A percentile compares a stretch with the other conserved stretches of the same genome.
phyloP scores from a whole-genome alignment of 345 rosid species.

The Erucastrum elatum region DNA sequence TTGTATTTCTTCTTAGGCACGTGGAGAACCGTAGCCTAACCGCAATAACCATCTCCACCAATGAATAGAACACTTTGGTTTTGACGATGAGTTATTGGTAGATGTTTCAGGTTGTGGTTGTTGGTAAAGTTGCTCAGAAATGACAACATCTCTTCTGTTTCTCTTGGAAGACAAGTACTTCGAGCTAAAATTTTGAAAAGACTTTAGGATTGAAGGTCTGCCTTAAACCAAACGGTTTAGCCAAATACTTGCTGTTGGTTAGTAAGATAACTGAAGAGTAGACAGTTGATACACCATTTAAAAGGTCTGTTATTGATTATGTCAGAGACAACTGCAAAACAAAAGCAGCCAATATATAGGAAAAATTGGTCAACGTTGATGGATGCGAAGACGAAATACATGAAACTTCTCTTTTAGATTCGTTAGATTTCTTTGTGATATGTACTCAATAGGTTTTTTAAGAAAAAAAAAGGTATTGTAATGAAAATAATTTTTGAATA shows the following conservation, averaged over 20 bases:
- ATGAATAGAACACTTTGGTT: conserved; percentile 79
- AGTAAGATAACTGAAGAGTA: conserved; percentile 48
- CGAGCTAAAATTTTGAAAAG: conserved; percentile 41
- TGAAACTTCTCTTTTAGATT: too few species aligned
- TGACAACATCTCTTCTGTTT: conserved; percentile 33
- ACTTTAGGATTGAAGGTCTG: conserved; percentile 36
- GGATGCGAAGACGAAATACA: background rate
- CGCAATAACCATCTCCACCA: conserved; percentile 98
- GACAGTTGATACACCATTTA: conserved; percentile 67
- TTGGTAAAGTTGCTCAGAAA: conserved; percentile 52
- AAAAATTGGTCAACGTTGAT: background rate
- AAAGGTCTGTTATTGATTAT: conserved; percentile 25
- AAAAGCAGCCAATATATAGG: background rate
- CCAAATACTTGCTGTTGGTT: conserved; percentile 28
- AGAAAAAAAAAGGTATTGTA: too few species aligned
- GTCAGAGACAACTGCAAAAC: conserved; percentile 47
- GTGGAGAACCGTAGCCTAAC: conserved; percentile 97
- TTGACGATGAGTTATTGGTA: conserved; percentile 44
- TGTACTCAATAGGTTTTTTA: too few species aligned
- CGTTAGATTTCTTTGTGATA: too few species aligned
- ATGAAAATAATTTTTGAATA: too few species aligned
- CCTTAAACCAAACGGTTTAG: conserved; percentile 34
- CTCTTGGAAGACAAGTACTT: conserved; percentile 42
- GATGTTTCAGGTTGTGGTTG: conserved; percentile 53
- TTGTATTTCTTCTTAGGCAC: conserved; percentile 76